Evolutionary conservation across 2,329 filamentous ascomycete species (phyloP).

Genomic region (Aspergillus sp.): DNA sequence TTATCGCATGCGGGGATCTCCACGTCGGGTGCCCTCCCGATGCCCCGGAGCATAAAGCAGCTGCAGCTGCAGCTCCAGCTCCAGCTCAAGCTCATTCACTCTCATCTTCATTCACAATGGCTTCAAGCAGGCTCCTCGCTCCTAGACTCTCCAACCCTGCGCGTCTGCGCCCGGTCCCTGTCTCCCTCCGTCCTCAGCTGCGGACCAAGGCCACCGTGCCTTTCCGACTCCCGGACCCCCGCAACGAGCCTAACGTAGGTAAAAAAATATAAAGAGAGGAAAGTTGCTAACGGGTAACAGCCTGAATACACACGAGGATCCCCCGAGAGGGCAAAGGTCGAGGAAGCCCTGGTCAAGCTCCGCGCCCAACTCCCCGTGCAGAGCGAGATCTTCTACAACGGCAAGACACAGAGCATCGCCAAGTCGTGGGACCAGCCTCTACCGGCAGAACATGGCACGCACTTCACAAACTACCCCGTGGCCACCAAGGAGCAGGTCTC

Average conservation of each 20-base stretch:
- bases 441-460: constrained; percentile 43
- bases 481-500: constrained; percentile 73
- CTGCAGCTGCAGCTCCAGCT: too few species aligned
- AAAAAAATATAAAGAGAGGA: too few species aligned
- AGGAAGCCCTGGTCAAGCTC: constrained; percentile 31
- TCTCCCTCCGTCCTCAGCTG: constrained; percentile 11
- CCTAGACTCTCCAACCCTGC: background rate
- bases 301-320: constrained; percentile 30
- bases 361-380: constrained; percentile 35
- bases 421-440: constrained; percentile 29
- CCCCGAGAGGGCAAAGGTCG: constrained; percentile 34
- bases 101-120: background rate
- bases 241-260: constrained; percentile 38
- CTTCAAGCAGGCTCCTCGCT: background rate
- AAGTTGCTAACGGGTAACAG: constrained; percentile 9
- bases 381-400: constrained; percentile 30
- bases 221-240: constrained; percentile 31
- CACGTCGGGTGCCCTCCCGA: constrained; percentile 2
- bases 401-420: constrained; percentile 24
- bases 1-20: background rate
- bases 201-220: constrained; percentile 29
- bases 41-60: background rate
- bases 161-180: background rate
- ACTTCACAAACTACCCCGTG: constrained; percentile 78
- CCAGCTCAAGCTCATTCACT: too few species aligned